phyloP scores from a whole-genome alignment of 257 asterid species.

The Perilla frutescens region DNA sequence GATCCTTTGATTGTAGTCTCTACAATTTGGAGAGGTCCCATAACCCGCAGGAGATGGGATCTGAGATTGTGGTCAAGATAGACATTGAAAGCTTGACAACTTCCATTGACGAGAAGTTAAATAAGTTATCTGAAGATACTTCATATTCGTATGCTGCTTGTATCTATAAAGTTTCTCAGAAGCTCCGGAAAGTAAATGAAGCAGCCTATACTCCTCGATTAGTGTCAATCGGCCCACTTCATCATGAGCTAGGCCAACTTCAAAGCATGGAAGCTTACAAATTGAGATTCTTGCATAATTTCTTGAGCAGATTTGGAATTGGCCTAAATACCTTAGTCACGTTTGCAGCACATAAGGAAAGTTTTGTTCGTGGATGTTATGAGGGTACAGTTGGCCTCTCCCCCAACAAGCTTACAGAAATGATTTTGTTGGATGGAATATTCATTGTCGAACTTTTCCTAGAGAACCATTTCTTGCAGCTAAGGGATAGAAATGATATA shows the following conservation, averaged over 20 bases:
- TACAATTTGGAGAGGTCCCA: too few species aligned
- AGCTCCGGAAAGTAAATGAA: conserved; percentile 35
- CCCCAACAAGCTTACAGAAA: background rate
- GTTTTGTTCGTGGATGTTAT: conserved; percentile 31
- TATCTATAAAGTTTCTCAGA: conserved; percentile 40
- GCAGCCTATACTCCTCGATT: conserved; percentile 40
- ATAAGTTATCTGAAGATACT: conserved; percentile 7
- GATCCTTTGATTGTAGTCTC: too few species aligned
- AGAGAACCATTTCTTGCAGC: conserved; percentile 26
- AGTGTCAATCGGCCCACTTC: conserved; percentile 45
- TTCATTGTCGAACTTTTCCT: conserved; percentile 41
- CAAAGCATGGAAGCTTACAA: conserved; percentile 44
- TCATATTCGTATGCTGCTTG: conserved; percentile 28
- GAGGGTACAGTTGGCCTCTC: conserved; percentile 19
- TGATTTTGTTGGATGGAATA: conserved; percentile 40
- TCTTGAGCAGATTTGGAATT: conserved; percentile 31
- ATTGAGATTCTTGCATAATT: conserved; percentile 38
- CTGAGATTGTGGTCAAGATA: conserved; percentile 1
- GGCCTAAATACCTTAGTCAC: conserved; percentile 26
- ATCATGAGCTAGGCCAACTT: conserved; percentile 23
- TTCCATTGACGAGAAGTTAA: background rate
- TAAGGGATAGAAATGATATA: conserved; percentile 36
- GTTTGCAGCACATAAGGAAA: conserved; percentile 24
- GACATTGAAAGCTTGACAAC: background rate
- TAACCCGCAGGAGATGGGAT: background rate